Evolutionary conservation across 1,284 basidiomycete species (phyloP).

Genomic region (Gomphus bonarii): DNA sequence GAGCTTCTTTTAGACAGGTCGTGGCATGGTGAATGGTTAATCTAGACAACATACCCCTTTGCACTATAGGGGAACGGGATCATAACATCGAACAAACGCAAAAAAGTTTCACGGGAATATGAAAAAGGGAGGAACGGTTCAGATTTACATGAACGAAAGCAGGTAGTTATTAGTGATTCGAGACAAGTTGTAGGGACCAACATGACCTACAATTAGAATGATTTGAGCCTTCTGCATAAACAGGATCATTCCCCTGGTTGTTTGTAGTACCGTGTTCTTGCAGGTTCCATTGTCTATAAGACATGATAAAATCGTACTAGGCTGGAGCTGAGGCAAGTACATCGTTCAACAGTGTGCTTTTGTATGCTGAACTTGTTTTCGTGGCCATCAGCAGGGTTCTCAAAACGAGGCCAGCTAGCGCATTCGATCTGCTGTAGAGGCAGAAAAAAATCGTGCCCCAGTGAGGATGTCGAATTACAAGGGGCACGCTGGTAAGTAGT

Average conservation of each 20-base stretch:
- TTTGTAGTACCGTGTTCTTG: neutral
- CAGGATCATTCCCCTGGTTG: neutral
- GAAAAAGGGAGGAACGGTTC: neutral
- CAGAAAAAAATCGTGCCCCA: neutral
- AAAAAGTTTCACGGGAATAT: neutral
- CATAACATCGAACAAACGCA: neutral
- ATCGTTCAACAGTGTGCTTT: neutral
- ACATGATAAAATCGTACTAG: neutral
- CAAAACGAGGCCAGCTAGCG: neutral
- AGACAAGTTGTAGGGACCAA: neutral
- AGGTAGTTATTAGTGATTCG: neutral
- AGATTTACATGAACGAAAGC: neutral
- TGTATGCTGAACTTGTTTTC: neutral
- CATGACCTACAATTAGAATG: neutral
- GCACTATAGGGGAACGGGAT: neutral
- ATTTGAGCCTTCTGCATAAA: neutral
- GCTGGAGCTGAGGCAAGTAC: neutral
- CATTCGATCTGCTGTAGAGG: neutral
- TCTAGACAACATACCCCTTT: neutral
- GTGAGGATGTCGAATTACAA: neutral
- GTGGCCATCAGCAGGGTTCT: neutral
- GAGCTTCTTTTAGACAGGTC: neutral
- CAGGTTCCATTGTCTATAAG: neutral
- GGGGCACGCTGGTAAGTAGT: neutral
- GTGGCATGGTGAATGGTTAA: neutral